Evolutionary conservation across 805 yeast species (phyloP).

Genomic region (Metschnikowia bowlesiae): DNA sequence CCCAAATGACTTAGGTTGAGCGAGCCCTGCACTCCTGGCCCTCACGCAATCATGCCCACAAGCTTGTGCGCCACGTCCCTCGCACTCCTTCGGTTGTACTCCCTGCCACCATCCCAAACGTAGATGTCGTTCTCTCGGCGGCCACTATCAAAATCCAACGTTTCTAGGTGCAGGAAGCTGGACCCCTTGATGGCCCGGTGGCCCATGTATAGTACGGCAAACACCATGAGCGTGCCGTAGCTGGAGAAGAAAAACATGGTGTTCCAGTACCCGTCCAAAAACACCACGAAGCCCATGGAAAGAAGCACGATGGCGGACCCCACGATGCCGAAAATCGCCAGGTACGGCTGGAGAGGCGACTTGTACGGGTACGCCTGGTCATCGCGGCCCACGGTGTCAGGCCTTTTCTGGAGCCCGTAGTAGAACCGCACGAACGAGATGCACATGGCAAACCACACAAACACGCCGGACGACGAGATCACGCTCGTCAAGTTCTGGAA

Average conservation of each 20-base stretch:
- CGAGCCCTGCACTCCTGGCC: no score
- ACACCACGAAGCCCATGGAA: slow-evolving; percentile 60
- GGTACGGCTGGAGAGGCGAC: slow-evolving; percentile 66
- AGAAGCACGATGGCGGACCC: slow-evolving; percentile 50
- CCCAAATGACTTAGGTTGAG: no score
- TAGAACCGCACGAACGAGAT: slow-evolving; percentile 60
- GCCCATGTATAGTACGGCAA: slow-evolving; percentile 46
- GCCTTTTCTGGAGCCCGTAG: slow-evolving; percentile 55
- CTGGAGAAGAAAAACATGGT: slow-evolving; percentile 59
- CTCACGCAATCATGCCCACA: slow-evolving; percentile 31
- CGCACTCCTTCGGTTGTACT: slow-evolving; percentile 30
- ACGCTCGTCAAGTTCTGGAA: slow-evolving; percentile 65
- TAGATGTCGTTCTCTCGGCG: slow-evolving; percentile 77
- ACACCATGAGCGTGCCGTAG: slow-evolving; percentile 57
- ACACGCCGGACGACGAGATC: slow-evolving; percentile 68
- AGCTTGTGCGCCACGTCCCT: slow-evolving; percentile 32
- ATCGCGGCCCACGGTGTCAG: slow-evolving; percentile 60
- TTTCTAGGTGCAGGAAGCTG: slow-evolving; percentile 61
- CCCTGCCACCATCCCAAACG: slow-evolving; percentile 73
- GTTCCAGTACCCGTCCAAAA: slow-evolving; percentile 55
- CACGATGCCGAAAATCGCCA: slow-evolving; percentile 57
- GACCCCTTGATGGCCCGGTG: slow-evolving; percentile 61
- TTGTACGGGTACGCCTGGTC: slow-evolving; percentile 64
- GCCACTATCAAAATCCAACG: slow-evolving; percentile 78
- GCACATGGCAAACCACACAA: slow-evolving; percentile 78